Conservation (phyloP, 805 yeast genomes). For the Wickerhamomyces alni region DNA sequence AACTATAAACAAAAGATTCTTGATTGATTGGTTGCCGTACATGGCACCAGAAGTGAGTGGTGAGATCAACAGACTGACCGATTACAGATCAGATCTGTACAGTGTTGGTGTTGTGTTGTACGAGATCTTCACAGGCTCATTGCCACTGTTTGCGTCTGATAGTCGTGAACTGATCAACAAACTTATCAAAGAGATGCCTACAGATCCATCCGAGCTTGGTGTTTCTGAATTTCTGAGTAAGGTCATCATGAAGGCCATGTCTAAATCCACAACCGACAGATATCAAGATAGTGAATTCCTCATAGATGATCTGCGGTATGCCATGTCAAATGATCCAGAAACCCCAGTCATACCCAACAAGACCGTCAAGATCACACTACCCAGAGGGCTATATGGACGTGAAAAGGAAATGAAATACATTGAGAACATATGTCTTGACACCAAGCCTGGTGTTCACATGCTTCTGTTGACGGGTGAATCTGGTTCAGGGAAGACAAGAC, state of each 20-base stretch:
- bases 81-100: slow-evolving; percentile 43
- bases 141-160: slow-evolving; percentile 38
- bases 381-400: slow-evolving; percentile 27
- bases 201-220: slow-evolving; percentile 28
- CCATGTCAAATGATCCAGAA: slow-evolving; percentile 1
- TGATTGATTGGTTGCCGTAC: slow-evolving; percentile 37
- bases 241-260: slow-evolving; percentile 36
- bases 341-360: not conserved
- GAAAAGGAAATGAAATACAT: slow-evolving; percentile 19
- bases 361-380: slow-evolving; percentile 15
- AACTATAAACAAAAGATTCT: slow-evolving; percentile 31
- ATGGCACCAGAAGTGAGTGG: slow-evolving; percentile 47
- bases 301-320: slow-evolving; percentile 29
- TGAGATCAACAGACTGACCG: slow-evolving; percentile 31
- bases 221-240: slow-evolving; percentile 27
- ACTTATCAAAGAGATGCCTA: slow-evolving; percentile 36
- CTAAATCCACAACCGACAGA: slow-evolving; percentile 34
- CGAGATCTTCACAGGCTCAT: slow-evolving; percentile 38
- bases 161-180: slow-evolving; percentile 32
- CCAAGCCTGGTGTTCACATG: slow-evolving; percentile 20
- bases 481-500: slow-evolving; percentile 41
- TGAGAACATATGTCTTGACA: slow-evolving; percentile 16
- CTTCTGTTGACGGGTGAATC: slow-evolving; percentile 34
- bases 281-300: slow-evolving; percentile 30
- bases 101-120: slow-evolving; percentile 45